A percentile compares a stretch with the other conserved stretches of the same genome.
These are phyloP conservation scores for Sporisorium iseilematis-ciliati DNA, from an alignment of 1,284 basidiomycete genomes.

Conservation along the genomic window DNA sequence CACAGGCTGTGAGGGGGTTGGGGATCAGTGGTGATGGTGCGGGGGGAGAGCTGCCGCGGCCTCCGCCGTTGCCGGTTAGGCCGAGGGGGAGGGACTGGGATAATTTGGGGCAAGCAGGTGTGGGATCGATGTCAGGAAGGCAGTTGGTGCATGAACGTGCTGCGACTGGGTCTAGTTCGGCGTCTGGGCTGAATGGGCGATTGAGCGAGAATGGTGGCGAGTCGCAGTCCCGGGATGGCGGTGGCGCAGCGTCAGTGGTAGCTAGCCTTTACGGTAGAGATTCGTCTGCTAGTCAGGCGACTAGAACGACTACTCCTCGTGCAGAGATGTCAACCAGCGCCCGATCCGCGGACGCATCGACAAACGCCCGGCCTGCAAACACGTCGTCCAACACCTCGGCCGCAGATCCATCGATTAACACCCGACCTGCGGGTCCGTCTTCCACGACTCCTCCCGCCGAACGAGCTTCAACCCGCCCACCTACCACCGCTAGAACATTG, in stretches of 20 bases:
- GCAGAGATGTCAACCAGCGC: neutral
- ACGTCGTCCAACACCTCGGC: too few species aligned
- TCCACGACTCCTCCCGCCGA: neutral
- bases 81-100: constrained; percentile 23
- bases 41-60: constrained; percentile 16
- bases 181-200: neutral
- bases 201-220: neutral
- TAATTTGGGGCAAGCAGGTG: neutral
- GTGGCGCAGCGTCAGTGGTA: neutral
- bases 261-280: neutral
- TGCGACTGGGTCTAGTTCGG: neutral
- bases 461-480: neutral
- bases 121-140: neutral
- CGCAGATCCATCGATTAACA: too few species aligned
- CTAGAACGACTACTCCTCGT: too few species aligned
- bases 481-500: too few species aligned
- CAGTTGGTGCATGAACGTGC: neutral
- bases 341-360: neutral
- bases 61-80: constrained; percentile 34
- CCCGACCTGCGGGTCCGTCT: too few species aligned
- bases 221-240: neutral
- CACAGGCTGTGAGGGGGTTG: constrained; percentile 19
- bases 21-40: constrained; percentile 13
- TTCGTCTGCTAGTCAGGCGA: neutral
- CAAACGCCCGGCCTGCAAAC: too few species aligned